Conservation (phyloP, 768 basidiomycete genomes). For the Tricholomella constricta region DNA sequence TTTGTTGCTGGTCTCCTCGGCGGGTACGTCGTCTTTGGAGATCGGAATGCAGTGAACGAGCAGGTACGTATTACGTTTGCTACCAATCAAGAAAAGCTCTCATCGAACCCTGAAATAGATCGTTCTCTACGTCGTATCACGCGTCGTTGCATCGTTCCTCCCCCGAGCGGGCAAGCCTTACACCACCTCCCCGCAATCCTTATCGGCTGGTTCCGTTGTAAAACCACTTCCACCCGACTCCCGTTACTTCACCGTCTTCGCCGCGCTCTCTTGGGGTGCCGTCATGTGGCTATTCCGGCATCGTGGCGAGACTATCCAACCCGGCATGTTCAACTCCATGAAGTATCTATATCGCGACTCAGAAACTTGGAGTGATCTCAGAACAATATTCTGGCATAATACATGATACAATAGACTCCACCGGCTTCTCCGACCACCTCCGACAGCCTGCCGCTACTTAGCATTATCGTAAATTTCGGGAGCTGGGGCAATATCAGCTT, state of each 20-base stretch:
- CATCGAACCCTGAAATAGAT: slow-evolving; percentile 53
- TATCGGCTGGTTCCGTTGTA: slow-evolving; percentile 42
- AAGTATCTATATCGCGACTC: slow-evolving; percentile 94
- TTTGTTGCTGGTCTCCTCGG: slow-evolving; percentile 93
- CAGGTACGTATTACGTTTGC: slow-evolving; percentile 58
- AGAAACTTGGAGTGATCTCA: slow-evolving; percentile 79
- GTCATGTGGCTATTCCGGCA: slow-evolving; percentile 97
- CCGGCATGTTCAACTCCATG: slow-evolving; percentile 97
- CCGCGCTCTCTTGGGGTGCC: slow-evolving; percentile 89
- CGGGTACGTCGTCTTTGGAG: slow-evolving; percentile 87
- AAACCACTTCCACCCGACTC: slow-evolving; percentile 85
- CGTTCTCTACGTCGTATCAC: slow-evolving; percentile 93
- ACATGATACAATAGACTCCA: slow-evolving; percentile 42
- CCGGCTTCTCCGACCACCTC: background rate
- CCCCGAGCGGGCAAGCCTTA: slow-evolving; percentile 71
- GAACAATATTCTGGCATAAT: slow-evolving; percentile 92
- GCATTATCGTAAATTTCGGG: slow-evolving; percentile 8
- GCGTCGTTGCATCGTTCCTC: slow-evolving; percentile 89
- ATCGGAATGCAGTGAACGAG: slow-evolving; percentile 86
- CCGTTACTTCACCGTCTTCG: slow-evolving; percentile 82
- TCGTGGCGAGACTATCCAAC: slow-evolving; percentile 87
- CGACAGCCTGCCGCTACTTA: background rate
- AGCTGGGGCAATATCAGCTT: slow-evolving; percentile 11
- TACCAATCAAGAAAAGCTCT: background rate
- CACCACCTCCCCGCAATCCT: slow-evolving; percentile 42